These are phyloP conservation scores for Epichloe amarillans DNA, from an alignment of 2,329 filamentous ascomycete species.

Conservation along the genomic window DNA sequence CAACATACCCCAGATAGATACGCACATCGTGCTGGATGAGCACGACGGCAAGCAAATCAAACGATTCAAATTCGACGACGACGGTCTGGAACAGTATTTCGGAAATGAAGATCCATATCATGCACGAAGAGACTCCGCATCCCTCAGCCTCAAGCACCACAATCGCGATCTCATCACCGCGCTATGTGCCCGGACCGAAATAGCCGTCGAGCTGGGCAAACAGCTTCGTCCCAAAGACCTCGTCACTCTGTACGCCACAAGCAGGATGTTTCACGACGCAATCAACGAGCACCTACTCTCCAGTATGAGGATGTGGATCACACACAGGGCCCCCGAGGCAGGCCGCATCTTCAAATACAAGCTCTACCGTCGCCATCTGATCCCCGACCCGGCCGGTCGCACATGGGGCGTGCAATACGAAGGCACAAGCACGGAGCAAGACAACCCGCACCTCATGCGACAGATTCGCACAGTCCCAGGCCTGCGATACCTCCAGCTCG, in stretches of 20 bases:
- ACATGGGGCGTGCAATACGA: constrained; percentile 18
- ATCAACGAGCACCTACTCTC: constrained; percentile 46
- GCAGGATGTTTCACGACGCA: constrained; percentile 45
- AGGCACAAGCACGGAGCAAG: neutral
- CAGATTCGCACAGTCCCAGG: constrained; percentile 42
- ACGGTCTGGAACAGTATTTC: constrained; percentile 17
- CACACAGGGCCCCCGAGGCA: constrained; percentile 37
- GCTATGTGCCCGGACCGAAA: constrained; percentile 31
- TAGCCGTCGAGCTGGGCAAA: constrained; percentile 41
- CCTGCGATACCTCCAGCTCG: constrained; percentile 55
- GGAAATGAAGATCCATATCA: constrained; percentile 17
- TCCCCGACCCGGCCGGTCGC: constrained; percentile 43
- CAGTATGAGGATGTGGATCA: constrained; percentile 42
- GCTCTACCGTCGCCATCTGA: constrained; percentile 42
- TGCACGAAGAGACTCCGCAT: neutral
- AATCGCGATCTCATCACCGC: constrained; percentile 30
- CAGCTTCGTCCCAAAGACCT: constrained; percentile 43
- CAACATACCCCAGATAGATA: neutral
- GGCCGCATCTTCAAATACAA: constrained; percentile 46
- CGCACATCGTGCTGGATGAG: constrained; percentile 6
- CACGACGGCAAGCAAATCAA: constrained; percentile 10
- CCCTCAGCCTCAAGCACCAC: constrained; percentile 9
- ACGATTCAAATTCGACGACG: constrained; percentile 17
- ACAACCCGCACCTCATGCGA: constrained; percentile 7
- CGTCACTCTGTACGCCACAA: constrained; percentile 51